Conservation (phyloP, 2,329 filamentous ascomycete genomes). For the Elsinoe necatrix region DNA sequence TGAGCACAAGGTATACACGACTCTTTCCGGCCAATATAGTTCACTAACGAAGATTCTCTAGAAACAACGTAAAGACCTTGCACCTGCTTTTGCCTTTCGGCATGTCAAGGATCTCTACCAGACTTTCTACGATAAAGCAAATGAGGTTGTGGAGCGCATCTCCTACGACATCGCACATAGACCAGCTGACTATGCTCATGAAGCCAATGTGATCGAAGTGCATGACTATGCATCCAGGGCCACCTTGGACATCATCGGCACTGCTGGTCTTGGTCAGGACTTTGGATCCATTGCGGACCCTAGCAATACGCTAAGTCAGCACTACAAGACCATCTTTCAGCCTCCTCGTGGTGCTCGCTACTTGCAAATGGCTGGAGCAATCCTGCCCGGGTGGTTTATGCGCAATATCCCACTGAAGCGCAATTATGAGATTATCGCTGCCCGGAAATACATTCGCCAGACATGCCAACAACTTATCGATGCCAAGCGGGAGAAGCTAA, state of each 20-base stretch:
- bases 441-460: conserved; percentile 52
- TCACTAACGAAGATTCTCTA: conserved; percentile 15
- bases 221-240: conserved; percentile 42
- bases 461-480: conserved; percentile 61
- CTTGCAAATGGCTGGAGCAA: conserved; percentile 45
- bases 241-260: conserved; percentile 51
- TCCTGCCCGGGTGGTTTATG: conserved; percentile 58
- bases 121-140: conserved; percentile 42
- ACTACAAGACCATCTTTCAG: conserved; percentile 45
- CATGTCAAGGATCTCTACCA: conserved; percentile 44
- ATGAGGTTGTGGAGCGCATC: conserved; percentile 32
- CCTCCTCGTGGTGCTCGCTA: conserved; percentile 43
- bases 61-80: conserved; percentile 40
- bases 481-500: conserved; percentile 55
- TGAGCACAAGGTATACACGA: conserved; percentile 57
- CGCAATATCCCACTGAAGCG: conserved; percentile 57
- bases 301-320: conserved; percentile 44
- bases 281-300: conserved; percentile 46
- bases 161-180: conserved; percentile 27
- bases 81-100: conserved; percentile 43
- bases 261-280: conserved; percentile 49
- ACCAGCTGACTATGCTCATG: conserved; percentile 22
- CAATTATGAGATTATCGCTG: conserved; percentile 56
- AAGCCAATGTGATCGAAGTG: conserved; percentile 35
- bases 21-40: too few relatives aligned